A percentile compares a stretch with the other conserved stretches of the same genome.
Evolutionary conservation across 495 filamentous ascomycete genomes (phyloP).

Genomic region (Daldinia bambusicola): DNA sequence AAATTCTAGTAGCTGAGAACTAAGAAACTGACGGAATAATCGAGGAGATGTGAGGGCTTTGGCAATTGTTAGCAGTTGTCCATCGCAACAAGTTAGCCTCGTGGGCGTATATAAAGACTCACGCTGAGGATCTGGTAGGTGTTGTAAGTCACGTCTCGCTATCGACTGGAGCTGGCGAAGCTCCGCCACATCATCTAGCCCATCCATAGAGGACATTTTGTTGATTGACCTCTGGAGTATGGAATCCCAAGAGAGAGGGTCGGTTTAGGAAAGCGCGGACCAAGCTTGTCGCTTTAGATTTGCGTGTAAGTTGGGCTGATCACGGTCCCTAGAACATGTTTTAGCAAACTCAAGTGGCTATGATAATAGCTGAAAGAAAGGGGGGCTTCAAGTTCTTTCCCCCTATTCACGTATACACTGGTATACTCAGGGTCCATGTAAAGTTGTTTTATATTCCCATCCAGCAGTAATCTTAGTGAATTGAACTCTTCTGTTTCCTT

Average conservation of each 20-base stretch:
- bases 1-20: constrained; percentile 27
- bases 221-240: background rate
- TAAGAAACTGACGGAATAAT: constrained; percentile 40
- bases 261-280: background rate
- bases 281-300: background rate
- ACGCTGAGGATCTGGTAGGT: constrained; percentile 15
- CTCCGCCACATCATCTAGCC: constrained; percentile 18
- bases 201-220: constrained; percentile 19
- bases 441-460: background rate
- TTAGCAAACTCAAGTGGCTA: background rate
- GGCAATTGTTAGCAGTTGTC: constrained; percentile 5
- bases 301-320: background rate
- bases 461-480: too few relatives aligned
- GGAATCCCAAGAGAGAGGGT: background rate
- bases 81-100: background rate
- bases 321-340: background rate
- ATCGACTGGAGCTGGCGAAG: constrained; percentile 20
- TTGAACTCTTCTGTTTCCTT: background rate
- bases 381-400: background rate
- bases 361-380: background rate
- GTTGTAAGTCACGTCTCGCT: constrained; percentile 12
- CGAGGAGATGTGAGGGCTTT: constrained; percentile 41
- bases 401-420: background rate
- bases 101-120: constrained; percentile 1
- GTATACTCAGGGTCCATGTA: background rate